Conservation (phyloP, 1,284 basidiomycete species). For the Sporisorium sorghi region DNA sequence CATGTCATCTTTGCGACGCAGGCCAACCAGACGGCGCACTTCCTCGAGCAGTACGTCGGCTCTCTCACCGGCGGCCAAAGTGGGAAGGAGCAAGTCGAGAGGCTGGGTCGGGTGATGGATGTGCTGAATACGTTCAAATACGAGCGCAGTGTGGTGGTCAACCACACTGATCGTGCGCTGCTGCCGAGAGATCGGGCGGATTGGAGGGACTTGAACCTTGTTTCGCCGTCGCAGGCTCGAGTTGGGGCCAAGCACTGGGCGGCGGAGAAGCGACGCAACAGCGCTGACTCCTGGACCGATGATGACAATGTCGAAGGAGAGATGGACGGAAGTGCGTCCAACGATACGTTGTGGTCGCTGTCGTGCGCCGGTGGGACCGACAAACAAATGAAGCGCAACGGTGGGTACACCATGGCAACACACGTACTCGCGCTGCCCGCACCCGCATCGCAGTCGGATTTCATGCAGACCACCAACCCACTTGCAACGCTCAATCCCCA, state of each 20-base stretch:
- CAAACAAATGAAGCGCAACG: neutral
- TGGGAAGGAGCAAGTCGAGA: neutral
- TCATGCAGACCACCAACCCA: constrained; percentile 66
- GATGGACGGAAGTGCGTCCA: neutral
- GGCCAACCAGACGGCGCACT: constrained; percentile 57
- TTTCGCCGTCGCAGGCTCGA: constrained; percentile 16
- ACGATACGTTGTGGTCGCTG: constrained; percentile 5
- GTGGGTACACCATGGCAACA: constrained; percentile 58
- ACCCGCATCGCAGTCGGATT: neutral
- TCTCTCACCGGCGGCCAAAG: neutral
- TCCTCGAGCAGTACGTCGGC: constrained; percentile 37
- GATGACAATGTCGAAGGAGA: neutral
- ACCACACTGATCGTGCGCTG: constrained; percentile 52
- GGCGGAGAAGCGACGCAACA: neutral
- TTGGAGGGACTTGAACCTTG: constrained; percentile 61
- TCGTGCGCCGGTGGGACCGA: neutral
- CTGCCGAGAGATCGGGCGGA: constrained; percentile 33
- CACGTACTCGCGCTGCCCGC: constrained; percentile 43
- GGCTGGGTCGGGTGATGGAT: constrained; percentile 15
- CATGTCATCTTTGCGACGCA: constrained; percentile 67
- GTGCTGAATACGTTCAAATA: constrained; percentile 35
- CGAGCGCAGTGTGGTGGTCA: constrained; percentile 51
- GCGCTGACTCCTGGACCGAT: constrained; percentile 4
- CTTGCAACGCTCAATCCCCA: constrained; percentile 34
- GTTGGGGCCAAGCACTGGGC: neutral